Evolutionary conservation across 192 early-diverging fungal genomes (phyloP), one percentile per base, ranked within the genome.

Genomic region (Gamsiella multidivaricata): DNA sequence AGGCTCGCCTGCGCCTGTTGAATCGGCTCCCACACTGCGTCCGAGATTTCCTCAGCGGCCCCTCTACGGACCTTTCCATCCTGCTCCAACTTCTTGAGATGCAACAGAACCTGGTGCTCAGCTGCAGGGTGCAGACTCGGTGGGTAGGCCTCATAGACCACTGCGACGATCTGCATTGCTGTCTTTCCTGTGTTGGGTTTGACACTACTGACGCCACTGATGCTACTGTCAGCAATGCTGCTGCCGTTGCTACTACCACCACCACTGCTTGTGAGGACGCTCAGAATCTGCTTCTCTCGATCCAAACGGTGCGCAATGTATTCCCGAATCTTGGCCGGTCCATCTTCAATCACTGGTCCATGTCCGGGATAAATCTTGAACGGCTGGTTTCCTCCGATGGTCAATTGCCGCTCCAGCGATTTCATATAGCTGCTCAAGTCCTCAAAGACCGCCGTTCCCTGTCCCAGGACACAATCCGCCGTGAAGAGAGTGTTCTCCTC

Each of bases 381-480:
- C 11, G 68, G 39, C 6, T 14, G 31, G 3, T 29, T n/a, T 51
- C 33, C 60, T 50, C 45, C 60, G 36, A 23, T 34, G 26, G 32
- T 32, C 43, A 86, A 65, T 22, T 94, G 61, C 2, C 73, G 66
- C 17, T 74, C 32, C n/a, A 97, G 78, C 2, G 91, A 91, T 14
- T 81, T 60, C 69, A 97, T 85, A 61, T 95, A 95, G 18, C 79
- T 78, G 5, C 62, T 68, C 12, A 97, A 83, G 46, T 94, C 84
- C 28, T 92, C 84, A 81, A 96, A 95, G 7, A 92, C 84, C 8
- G 93, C 87, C 1, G 91, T 91, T 8, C 96, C 96, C 46, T 93
- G 89, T 0, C 96, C 96, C 61, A 97, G 80, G 1, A 96, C 83
- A 63, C 88, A 90, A 70, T 97, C 96, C 0, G 93, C 94, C 0